Conservation (phyloP, 345 rosid species). For the Syzygium grande region DNA sequence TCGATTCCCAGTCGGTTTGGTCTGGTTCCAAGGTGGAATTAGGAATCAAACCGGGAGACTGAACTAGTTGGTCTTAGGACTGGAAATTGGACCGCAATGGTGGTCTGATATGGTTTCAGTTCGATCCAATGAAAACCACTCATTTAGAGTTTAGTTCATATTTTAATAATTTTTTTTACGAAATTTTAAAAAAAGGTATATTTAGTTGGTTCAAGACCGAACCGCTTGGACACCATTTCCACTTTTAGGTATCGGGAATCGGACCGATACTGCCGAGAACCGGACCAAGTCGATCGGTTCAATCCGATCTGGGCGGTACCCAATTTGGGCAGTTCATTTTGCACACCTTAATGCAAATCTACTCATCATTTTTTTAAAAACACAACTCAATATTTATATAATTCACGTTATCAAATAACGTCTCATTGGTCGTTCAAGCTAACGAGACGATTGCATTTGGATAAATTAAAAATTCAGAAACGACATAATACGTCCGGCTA, state of each 20-base stretch:
- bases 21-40: fast-evolving
- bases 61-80: no score
- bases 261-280: fast-evolving
- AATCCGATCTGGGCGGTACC: fast-evolving
- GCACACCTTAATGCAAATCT: fast-evolving
- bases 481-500: not conserved
- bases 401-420: no score
- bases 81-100: no score
- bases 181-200: no score
- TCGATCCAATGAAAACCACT: no score
- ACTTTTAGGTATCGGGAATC: fast-evolving
- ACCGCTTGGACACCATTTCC: fast-evolving
- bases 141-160: no score
- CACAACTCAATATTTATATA: no score
- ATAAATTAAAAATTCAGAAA: not conserved
- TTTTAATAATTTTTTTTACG: no score
- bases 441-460: no score
- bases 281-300: fast-evolving
- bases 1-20: fast-evolving
- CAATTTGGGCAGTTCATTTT: fast-evolving
- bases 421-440: no score
- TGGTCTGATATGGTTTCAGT: no score
- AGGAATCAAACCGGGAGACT: fast-evolving
- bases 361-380: no score
- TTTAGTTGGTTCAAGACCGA: fast-evolving